Percentiles rank a stretch among this genome's conserved stretches.
Evolutionary conservation across 2,329 filamentous ascomycete species (phyloP).

Genomic region (Didymella arachidicola): DNA sequence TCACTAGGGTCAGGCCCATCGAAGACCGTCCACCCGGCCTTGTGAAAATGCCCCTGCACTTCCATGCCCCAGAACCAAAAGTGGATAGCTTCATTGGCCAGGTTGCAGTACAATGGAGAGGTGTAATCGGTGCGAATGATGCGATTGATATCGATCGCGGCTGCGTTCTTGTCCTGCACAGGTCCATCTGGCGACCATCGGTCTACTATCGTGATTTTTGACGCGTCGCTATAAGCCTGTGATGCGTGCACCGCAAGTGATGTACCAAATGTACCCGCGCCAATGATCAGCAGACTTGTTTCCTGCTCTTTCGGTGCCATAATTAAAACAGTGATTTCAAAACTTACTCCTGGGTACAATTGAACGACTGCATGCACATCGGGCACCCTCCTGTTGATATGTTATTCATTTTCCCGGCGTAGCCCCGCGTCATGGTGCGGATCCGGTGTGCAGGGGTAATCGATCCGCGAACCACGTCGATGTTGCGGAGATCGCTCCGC

Average conservation of each 20-base stretch:
- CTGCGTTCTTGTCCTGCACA: conserved; percentile 60
- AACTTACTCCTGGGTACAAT: too few species aligned
- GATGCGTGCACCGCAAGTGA: conserved; percentile 71
- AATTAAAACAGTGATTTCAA: background rate
- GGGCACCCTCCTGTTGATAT: background rate
- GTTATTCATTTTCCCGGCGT: conserved; percentile 4
- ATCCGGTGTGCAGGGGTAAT: conserved; percentile 12
- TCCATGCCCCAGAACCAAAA: conserved; percentile 52
- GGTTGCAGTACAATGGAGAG: conserved; percentile 63
- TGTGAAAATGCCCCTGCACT: conserved; percentile 58
- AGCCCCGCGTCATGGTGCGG: conserved; percentile 17
- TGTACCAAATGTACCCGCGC: conserved; percentile 71
- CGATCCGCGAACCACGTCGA: conserved; percentile 15
- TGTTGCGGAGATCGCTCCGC: conserved; percentile 16
- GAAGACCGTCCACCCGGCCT: conserved; percentile 67
- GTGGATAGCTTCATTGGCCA: conserved; percentile 53
- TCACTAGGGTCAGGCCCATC: conserved; percentile 54
- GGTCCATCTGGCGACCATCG: conserved; percentile 33
- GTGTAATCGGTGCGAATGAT: conserved; percentile 68
- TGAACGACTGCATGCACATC: too few species aligned
- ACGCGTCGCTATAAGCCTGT: conserved; percentile 57
- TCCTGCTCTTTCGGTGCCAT: conserved; percentile 16
- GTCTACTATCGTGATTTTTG: conserved; percentile 42
- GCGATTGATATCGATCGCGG: conserved; percentile 68
- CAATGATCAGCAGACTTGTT: conserved; percentile 62